These are phyloP conservation scores for Juncus effusus DNA, from an alignment of 176 grass and related monocot genomes.

Conservation along the genomic window DNA sequence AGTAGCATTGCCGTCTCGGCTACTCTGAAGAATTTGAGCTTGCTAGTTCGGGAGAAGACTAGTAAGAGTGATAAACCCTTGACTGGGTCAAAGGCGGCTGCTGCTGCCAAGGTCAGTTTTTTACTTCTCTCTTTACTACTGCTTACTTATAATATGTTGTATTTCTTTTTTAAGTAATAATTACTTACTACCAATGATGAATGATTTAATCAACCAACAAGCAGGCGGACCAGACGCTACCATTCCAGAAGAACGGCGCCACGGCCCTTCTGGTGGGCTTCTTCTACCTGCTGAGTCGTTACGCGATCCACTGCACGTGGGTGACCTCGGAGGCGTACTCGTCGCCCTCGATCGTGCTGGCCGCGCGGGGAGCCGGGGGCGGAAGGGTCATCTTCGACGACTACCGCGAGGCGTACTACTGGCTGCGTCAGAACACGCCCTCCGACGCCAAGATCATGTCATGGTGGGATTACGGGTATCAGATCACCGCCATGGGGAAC, in stretches of 20 bases:
- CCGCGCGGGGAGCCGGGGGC: constrained; percentile 78
- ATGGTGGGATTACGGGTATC: constrained; percentile 99
- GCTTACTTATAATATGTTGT: constrained; percentile 42
- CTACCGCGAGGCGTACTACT: constrained; percentile 96
- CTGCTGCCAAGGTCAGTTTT: constrained; percentile 95
- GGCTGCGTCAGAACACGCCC: constrained; percentile 98
- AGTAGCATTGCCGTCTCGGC: constrained; percentile 88
- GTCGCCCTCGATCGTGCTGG: constrained; percentile 94
- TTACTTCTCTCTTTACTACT: constrained; percentile 31
- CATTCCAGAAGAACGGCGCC: constrained; percentile 80
- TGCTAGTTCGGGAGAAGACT: constrained; percentile 60
- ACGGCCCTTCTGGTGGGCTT: constrained; percentile 72
- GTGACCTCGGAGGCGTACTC: constrained; percentile 98
- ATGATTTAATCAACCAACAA: constrained; percentile 59
- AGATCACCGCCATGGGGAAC: constrained; percentile 99
- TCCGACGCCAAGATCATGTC: constrained; percentile 97
- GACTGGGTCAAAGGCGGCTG: constrained; percentile 70
- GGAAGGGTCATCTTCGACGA: constrained; percentile 98
- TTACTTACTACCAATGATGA: constrained; percentile 35
- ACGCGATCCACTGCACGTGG: constrained; percentile 96
- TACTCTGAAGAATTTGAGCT: constrained; percentile 91
- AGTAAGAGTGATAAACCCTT: constrained; percentile 57
- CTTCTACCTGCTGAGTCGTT: constrained; percentile 94
- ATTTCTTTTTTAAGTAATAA: too few relatives aligned
- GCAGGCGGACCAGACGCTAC: constrained; percentile 84